Base-by-base conservation (phyloP, 805 yeast species). In the Wickerhamomyces chambardii region DNA sequence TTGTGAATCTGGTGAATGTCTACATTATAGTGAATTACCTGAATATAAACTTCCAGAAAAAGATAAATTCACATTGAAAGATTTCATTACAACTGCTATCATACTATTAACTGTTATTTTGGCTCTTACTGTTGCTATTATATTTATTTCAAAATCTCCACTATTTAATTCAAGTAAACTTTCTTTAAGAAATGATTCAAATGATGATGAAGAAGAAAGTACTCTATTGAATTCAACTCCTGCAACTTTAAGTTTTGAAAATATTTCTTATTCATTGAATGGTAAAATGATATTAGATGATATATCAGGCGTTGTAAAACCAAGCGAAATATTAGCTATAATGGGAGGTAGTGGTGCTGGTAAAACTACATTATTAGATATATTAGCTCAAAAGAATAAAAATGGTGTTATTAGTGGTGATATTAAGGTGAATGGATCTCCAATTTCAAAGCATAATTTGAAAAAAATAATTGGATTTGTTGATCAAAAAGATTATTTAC, bases 331-430 rank as follows among this genome's bases (percentile, higher is more conserved):
- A 41, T 56, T 87, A 53, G 97, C 98, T 1, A 86, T 92, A 29
- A 85, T 92, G 95, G 98, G 98, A 30, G 97, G 97, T 2, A 89
- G 97, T 0, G 98, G 98, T 33, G 97, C 98, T 12, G 98, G 98
- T 35, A 92, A 92, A 54, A 90, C 98, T 1, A 90, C 98, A 0
- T 61, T 92, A 30, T 63, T 92, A 34, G 98, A 92, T 52, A 87
- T 92, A 39, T 63, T 92, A 37, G 97, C 97, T 0, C 83, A 80
- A 32, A 92, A 90, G 53, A 73, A 78, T 51, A 92, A 90, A 51
- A 69, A 78, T 25, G 98, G 98, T 2, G 42, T 44, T 1, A 68
- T 75, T 9, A 46, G 63, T 2, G 97, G 96, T n/a, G 52, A 62
- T 2, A 73, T 90, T 11, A 73, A 67, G 45, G 73, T 87, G 17